Conservation (phyloP, 2,329 filamentous ascomycete species). For the Zymoseptoria brevis region DNA sequence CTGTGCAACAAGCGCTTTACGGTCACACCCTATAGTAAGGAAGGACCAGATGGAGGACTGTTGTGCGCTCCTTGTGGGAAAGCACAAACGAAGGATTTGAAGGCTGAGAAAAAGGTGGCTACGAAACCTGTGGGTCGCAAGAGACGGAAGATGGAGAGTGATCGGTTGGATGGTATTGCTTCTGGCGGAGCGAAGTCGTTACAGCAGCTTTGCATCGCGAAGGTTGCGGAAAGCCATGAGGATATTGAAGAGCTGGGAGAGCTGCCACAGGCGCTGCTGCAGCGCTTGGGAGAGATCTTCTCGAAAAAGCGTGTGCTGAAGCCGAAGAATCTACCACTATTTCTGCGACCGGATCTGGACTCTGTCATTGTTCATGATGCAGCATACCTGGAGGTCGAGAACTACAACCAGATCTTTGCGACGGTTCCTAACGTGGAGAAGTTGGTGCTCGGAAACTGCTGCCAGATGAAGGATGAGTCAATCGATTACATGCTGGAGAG, state of each 20-base stretch:
- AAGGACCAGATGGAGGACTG: constrained; percentile 75
- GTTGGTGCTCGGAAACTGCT: constrained; percentile 73
- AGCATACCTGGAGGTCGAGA: constrained; percentile 61
- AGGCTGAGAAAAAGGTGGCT: constrained; percentile 50
- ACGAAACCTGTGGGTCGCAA: constrained; percentile 50
- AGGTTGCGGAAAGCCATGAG: constrained; percentile 55
- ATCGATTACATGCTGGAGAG: constrained; percentile 73
- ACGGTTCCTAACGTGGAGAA: constrained; percentile 60
- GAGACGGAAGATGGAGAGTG: constrained; percentile 72
- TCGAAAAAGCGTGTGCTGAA: constrained; percentile 55
- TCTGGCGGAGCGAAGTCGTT: constrained; percentile 60
- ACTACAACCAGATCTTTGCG: constrained; percentile 75
- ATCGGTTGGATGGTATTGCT: constrained; percentile 68
- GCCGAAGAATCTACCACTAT: constrained; percentile 41
- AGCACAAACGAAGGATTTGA: constrained; percentile 59
- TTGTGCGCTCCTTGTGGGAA: constrained; percentile 76
- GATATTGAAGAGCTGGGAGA: constrained; percentile 60
- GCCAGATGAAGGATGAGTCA: constrained; percentile 81
- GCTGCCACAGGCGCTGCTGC: constrained; percentile 49
- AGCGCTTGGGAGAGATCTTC: constrained; percentile 54
- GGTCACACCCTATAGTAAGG: constrained; percentile 80
- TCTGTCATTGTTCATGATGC: constrained; percentile 54
- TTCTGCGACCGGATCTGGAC: constrained; percentile 46
- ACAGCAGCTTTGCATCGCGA: constrained; percentile 56
- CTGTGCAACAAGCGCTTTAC: constrained; percentile 82